A percentile compares a stretch with the other conserved stretches of the same genome.
Evolutionary conservation across 164 flowering plant species (phyloP).

Genomic region (Stephania japonica): DNA sequence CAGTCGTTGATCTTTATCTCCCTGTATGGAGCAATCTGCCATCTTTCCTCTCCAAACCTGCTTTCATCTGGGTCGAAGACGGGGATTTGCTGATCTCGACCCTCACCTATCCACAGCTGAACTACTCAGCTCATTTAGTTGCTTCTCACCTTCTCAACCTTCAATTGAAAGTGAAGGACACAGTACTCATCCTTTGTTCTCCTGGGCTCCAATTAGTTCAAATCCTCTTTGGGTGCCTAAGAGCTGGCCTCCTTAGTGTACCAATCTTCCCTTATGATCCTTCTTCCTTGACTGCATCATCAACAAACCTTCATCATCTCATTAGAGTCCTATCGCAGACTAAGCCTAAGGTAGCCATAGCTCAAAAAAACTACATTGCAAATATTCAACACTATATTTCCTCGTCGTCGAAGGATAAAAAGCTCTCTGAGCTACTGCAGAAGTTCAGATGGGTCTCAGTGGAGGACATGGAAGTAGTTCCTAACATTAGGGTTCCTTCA

Average conservation of each 20-base stretch:
- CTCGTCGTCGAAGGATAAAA: slow-evolving; percentile 14
- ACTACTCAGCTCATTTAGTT: slow-evolving; percentile 35
- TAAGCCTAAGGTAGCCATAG: slow-evolving; percentile 59
- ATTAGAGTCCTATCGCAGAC: slow-evolving; percentile 50
- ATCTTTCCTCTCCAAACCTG: slow-evolving; percentile 49
- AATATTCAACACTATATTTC: slow-evolving; percentile 27
- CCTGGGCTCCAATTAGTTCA: slow-evolving; percentile 67
- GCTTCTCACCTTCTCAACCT: slow-evolving; percentile 27
- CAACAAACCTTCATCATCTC: slow-evolving; percentile 38
- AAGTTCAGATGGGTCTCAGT: slow-evolving; percentile 43
- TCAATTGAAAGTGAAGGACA: slow-evolving; percentile 40
- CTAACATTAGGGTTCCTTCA: background rate
- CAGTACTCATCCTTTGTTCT: slow-evolving; percentile 48
- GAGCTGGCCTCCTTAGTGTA: slow-evolving; percentile 56
- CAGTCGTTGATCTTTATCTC: slow-evolving; percentile 64
- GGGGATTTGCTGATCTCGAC: slow-evolving; percentile 13
- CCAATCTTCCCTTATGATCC: slow-evolving; percentile 49
- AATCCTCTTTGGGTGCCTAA: slow-evolving; percentile 58
- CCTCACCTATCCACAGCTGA: slow-evolving; percentile 47
- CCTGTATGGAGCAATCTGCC: slow-evolving; percentile 56
- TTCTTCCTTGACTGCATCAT: slow-evolving; percentile 13
- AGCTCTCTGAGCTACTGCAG: slow-evolving; percentile 23
- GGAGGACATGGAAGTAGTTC: slow-evolving; percentile 21
- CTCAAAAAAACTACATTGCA: slow-evolving; percentile 30
- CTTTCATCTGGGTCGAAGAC: slow-evolving; percentile 57